Evolutionary conservation across 2,329 filamentous ascomycete species (phyloP).

Genomic region (Aureobasidium pullulans): DNA sequence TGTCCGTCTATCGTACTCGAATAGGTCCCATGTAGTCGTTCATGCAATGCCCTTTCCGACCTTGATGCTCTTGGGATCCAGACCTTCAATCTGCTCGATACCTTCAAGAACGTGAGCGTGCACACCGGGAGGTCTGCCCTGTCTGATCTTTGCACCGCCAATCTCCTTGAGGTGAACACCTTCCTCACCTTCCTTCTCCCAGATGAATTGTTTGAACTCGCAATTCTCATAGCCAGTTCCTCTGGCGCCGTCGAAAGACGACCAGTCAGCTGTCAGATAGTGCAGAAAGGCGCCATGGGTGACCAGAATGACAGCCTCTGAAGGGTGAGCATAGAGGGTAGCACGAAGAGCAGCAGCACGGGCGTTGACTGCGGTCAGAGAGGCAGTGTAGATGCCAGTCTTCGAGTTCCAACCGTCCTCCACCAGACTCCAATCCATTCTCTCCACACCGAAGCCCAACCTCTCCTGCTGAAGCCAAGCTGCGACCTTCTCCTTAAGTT

Average conservation of each 20-base stretch:
- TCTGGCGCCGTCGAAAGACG: constrained; percentile 8
- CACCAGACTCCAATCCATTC: constrained; percentile 8
- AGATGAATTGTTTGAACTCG: constrained; percentile 9
- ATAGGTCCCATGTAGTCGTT: neutral
- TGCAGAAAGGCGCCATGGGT: constrained; percentile 17
- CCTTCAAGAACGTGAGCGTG: constrained; percentile 5
- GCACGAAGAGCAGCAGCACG: constrained; percentile 15
- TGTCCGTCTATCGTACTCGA: neutral
- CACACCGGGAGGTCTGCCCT: constrained; percentile 9
- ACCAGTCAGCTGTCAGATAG: constrained; percentile 17
- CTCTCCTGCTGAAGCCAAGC: neutral
- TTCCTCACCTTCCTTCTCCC: neutral
- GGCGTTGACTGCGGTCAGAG: neutral
- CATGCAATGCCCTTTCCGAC: neutral
- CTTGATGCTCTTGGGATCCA: neutral
- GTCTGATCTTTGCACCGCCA: constrained; percentile 10
- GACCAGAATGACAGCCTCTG: constrained; percentile 15
- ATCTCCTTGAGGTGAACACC: neutral
- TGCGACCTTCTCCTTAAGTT: constrained; percentile 1
- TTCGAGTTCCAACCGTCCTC: constrained; percentile 13
- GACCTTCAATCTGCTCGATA: constrained; percentile 1
- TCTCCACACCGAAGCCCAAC: neutral
- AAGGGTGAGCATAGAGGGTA: constrained; percentile 12
- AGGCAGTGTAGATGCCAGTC: neutral
- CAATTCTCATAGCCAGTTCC: constrained; percentile 13